Base-by-base conservation (phyloP, 2,329 filamentous ascomycete species). In the Cladosporium sp. region DNA sequence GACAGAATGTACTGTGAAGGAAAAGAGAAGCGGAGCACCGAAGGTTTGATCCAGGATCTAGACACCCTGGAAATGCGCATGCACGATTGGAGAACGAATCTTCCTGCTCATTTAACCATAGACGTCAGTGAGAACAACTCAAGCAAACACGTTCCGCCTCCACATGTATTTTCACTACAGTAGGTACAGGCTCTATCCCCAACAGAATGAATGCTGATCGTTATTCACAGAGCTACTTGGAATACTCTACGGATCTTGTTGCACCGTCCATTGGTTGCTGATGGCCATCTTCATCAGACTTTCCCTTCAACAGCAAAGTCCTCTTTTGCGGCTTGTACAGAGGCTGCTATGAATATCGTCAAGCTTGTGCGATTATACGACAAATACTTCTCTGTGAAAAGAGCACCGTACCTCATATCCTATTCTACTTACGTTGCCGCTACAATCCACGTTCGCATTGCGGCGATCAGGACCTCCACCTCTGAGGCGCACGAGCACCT, bases 341-440 rank as follows among this genome's bases (percentile, higher is more conserved):
- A 66, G 1, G 76, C 77, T 0, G 77, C 77, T 0, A 64, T 66
- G 8, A 66, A 67, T 12, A 79, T 79, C 3, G 68, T 71, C 12
- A 61, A 64, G 3, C 59, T 80, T 0, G 56, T 79, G 0, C 67
- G 70, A 17, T 64, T 67, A 4, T 79, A 79, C 39, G 67, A 76
- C 19, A 61, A 63, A 24, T 64, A 69, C 0, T 80, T 76, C 36
- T 73, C 71, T 1, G 67, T 78, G 1, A 63, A 67, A 9, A 63
- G 70, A 9, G 74, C 78, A 0, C 78, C 78, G 0, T 80, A 80
- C 49, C 62, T 80, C 1, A 71, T 80, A 15, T 77, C 75, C 0
- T 82, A 82, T 58, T 76, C 79, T 0, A 79, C 75, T 0, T 82
- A 80, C 51, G 76, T 80, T 1, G 71, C 72, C 3, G 76, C 76